phyloP scores from a whole-genome alignment of 2,329 filamentous ascomycete genomes.

The Apiospora aurea region DNA sequence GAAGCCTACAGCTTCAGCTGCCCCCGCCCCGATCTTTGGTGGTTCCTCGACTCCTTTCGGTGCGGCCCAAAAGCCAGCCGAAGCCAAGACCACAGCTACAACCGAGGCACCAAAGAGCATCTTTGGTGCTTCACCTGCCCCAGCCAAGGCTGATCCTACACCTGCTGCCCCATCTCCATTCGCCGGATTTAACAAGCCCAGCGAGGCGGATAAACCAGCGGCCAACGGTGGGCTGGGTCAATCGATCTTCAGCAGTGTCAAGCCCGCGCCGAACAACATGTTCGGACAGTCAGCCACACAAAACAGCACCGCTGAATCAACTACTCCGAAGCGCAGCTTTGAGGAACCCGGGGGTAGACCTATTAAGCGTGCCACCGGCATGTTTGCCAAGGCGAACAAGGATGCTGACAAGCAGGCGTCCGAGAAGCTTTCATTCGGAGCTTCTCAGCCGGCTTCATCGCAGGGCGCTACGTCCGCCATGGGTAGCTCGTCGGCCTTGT shows the following conservation, averaged over 20 bases:
- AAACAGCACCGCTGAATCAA: conserved; percentile 3
- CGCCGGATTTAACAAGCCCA: conserved; percentile 27
- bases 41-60: conserved; percentile 29
- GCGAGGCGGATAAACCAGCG: conserved; percentile 22
- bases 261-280: conserved; percentile 29
- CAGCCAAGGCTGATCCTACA: conserved; percentile 29
- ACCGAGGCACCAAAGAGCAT: conserved; percentile 30
- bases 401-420: conserved; percentile 16
- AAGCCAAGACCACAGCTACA: conserved; percentile 26
- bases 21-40: conserved; percentile 30
- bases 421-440: conserved; percentile 32
- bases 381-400: conserved; percentile 25
- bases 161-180: conserved; percentile 31
- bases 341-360: conserved; percentile 23
- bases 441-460: conserved; percentile 41
- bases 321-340: conserved; percentile 22
- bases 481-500: conserved; percentile 36
- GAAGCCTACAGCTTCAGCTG: conserved; percentile 30
- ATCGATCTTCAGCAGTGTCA: conserved; percentile 32
- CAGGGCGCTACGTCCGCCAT: conserved; percentile 31
- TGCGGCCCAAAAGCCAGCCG: conserved; percentile 26
- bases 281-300: conserved; percentile 9
- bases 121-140: conserved; percentile 26
- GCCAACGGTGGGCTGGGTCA: conserved; percentile 13
- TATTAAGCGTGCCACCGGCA: conserved; percentile 24